Conservation (phyloP, 148 eudicot genomes). For the Vaccinium darrowii region DNA sequence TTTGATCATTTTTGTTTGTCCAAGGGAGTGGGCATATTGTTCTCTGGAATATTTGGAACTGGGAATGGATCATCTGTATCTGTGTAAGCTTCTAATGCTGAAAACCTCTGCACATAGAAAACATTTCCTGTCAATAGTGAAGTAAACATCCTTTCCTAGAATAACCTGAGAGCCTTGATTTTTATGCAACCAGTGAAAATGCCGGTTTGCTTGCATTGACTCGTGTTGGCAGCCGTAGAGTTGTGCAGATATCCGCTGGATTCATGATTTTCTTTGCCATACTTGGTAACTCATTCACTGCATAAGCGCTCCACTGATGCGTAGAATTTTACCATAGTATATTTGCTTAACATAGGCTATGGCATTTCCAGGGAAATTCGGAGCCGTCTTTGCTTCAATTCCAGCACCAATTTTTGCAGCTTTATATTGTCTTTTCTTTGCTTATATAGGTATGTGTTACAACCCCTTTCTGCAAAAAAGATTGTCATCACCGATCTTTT, state of each 20-base stretch:
- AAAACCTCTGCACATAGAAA: not conserved
- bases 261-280: constrained; percentile 97
- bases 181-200: constrained; percentile 61
- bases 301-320: not conserved
- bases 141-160: not conserved
- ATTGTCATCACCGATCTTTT: not conserved
- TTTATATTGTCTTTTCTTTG: constrained; percentile 84
- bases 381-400: constrained; percentile 87
- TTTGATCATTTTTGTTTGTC: constrained; percentile 10
- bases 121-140: not conserved
- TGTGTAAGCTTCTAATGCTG: constrained; percentile 49
- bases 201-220: constrained; percentile 91
- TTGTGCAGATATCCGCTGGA: constrained; percentile 82
- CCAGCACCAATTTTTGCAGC: constrained; percentile 50
- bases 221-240: constrained; percentile 94
- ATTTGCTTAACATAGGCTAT: not conserved
- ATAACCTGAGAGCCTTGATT: not conserved
- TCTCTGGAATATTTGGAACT: constrained; percentile 91
- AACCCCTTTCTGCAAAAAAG: not conserved
- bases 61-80: constrained; percentile 87
- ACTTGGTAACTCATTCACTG: constrained; percentile 48
- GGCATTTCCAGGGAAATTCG: constrained; percentile 71
- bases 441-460: constrained; percentile 75
- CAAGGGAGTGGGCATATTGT: constrained; percentile 81
- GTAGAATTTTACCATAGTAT: not conserved